Evolutionary conservation across 1,139 yeast genomes (phyloP).

Genomic region (Fermentozyma sake): DNA sequence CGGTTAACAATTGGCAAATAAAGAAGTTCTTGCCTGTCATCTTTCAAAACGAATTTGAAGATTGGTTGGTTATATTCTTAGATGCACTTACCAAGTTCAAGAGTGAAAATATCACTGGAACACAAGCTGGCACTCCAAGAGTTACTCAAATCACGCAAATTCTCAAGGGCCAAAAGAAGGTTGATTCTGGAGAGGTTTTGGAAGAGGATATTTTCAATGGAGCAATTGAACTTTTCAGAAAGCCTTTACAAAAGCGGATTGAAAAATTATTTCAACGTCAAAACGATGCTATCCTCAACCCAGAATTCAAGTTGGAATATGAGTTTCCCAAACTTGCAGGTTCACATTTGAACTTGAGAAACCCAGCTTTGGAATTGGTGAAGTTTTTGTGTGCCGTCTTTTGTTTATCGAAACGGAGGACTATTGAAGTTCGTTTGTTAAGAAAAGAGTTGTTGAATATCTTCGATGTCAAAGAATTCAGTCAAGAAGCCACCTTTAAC

Average conservation of each 20-base stretch:
- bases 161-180: slow-evolving; percentile 40
- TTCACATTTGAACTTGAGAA: slow-evolving; percentile 52
- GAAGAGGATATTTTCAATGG: slow-evolving; percentile 31
- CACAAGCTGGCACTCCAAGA: slow-evolving; percentile 50
- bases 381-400: slow-evolving; percentile 73
- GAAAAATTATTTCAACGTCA: slow-evolving; percentile 64
- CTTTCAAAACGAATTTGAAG: slow-evolving; percentile 78
- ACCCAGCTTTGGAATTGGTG: slow-evolving; percentile 77
- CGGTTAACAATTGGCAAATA: slow-evolving; percentile 78
- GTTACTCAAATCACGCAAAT: slow-evolving; percentile 62
- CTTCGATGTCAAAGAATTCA: slow-evolving; percentile 82
- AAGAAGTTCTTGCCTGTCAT: slow-evolving; percentile 69
- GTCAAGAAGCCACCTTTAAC: slow-evolving; percentile 66
- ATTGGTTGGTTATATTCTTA: slow-evolving; percentile 76
- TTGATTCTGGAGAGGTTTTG: slow-evolving; percentile 26
- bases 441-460: slow-evolving; percentile 69
- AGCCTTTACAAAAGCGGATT: slow-evolving; percentile 63
- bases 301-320: slow-evolving; percentile 61
- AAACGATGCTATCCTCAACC: slow-evolving; percentile 66
- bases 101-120: slow-evolving; percentile 30
- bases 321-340: slow-evolving; percentile 74
- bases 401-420: slow-evolving; percentile 58
- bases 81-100: slow-evolving; percentile 65
- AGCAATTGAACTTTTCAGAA: slow-evolving; percentile 51
- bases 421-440: slow-evolving; percentile 68